Conservation (phyloP, 495 filamentous ascomycete genomes). For the Penicillium malachiteum region DNA sequence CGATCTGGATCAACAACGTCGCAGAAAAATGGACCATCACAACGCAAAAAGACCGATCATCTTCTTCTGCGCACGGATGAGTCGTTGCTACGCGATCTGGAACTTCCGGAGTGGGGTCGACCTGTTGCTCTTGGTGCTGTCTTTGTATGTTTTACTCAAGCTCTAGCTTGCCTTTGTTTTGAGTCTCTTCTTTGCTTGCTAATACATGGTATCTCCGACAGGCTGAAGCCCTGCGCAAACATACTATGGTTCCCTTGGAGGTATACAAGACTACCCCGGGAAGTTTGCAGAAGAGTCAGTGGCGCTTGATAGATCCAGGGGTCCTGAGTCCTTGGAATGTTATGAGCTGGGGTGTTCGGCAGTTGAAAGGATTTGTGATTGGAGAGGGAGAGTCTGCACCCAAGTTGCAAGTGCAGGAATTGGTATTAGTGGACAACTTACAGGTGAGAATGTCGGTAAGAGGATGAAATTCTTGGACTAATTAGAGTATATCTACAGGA, state of each 20-base stretch:
- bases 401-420: slow-evolving; percentile 37
- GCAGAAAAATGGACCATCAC: background rate
- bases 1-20: slow-evolving; percentile 20
- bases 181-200: background rate
- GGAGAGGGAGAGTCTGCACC: slow-evolving; percentile 35
- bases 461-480: background rate
- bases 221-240: slow-evolving; percentile 67
- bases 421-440: slow-evolving; percentile 55
- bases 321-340: slow-evolving; percentile 57
- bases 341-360: slow-evolving; percentile 72
- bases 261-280: slow-evolving; percentile 60
- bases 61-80: slow-evolving; percentile 69
- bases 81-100: slow-evolving; percentile 65
- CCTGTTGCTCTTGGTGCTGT: slow-evolving; percentile 82
- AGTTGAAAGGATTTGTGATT: slow-evolving; percentile 61
- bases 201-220: slow-evolving; percentile 14
- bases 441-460: slow-evolving; percentile 32
- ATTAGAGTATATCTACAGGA: slow-evolving; percentile 25
- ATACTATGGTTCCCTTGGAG: slow-evolving; percentile 66
- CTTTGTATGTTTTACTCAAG: slow-evolving; percentile 47
- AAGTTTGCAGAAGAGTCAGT: slow-evolving; percentile 48
- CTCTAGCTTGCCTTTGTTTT: background rate
- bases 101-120: slow-evolving; percentile 74
- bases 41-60: slow-evolving; percentile 37
- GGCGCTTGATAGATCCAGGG: slow-evolving; percentile 53